A percentile compares a stretch with the other conserved stretches of the same genome.
These are phyloP conservation scores for Colletotrichum eleusines DNA, from an alignment of 2,329 filamentous ascomycete species.

Conservation along the genomic window DNA sequence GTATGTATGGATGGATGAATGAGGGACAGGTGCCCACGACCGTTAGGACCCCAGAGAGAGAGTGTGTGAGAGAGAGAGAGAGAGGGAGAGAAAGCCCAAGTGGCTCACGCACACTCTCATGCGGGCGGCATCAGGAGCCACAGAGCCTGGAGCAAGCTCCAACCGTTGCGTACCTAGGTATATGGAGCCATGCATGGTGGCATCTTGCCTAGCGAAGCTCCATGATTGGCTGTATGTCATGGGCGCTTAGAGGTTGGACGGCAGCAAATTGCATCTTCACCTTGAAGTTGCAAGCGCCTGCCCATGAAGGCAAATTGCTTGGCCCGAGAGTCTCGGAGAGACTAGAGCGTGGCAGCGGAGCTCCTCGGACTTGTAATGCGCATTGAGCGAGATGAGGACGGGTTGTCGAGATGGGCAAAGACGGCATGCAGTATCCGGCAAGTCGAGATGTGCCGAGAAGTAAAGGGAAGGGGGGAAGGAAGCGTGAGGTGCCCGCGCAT, in stretches of 20 bases:
- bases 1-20: not conserved
- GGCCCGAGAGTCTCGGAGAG: slow-evolving; percentile 28
- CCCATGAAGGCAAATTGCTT: slow-evolving; percentile 34
- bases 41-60: not conserved
- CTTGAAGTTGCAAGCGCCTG: slow-evolving; percentile 39
- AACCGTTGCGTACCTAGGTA: not conserved
- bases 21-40: slow-evolving; percentile 25
- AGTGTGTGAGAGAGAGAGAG: no score
- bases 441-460: slow-evolving; percentile 38
- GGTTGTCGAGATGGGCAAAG: slow-evolving; percentile 20
- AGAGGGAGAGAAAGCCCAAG: slow-evolving; percentile 7
- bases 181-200: slow-evolving; percentile 41
- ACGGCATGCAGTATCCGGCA: slow-evolving; percentile 35
- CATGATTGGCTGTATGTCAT: slow-evolving; percentile 40
- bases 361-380: slow-evolving; percentile 31
- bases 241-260: slow-evolving; percentile 42
- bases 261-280: slow-evolving; percentile 39
- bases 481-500: slow-evolving; percentile 18
- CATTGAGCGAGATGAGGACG: slow-evolving; percentile 28
- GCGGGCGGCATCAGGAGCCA: slow-evolving; percentile 32
- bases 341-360: slow-evolving; percentile 27
- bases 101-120: slow-evolving; percentile 12
- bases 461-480: not conserved
- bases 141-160: slow-evolving; percentile 30
- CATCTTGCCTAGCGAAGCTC: slow-evolving; percentile 38